These are phyloP conservation scores for Glomus cerebriforme DNA, from an alignment of 192 early-diverging fungal genomes.

Conservation along the genomic window DNA sequence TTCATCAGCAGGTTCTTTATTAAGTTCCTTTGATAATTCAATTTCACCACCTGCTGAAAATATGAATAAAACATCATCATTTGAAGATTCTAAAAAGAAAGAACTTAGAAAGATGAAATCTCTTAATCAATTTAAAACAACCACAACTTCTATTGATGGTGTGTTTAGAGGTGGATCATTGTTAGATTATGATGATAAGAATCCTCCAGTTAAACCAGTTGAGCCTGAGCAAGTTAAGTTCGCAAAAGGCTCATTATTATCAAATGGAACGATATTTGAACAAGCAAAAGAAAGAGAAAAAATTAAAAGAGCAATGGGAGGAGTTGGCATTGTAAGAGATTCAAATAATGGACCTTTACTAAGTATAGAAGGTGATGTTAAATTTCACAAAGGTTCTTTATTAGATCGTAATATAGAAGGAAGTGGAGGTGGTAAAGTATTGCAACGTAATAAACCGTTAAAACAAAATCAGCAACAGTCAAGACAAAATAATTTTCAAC, in stretches of 20 bases:
- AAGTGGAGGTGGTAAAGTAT: neutral
- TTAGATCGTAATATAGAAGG: neutral
- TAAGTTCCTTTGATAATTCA: neutral
- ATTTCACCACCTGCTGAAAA: neutral
- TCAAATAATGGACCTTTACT: neutral
- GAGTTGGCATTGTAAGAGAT: conserved; percentile 13
- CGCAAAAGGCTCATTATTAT: conserved; percentile 25
- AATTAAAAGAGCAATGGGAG: neutral
- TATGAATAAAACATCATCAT: neutral
- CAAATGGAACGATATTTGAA: conserved; percentile 18
- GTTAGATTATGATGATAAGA: conserved; percentile 23
- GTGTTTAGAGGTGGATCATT: conserved; percentile 4
- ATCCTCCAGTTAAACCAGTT: conserved; percentile 18
- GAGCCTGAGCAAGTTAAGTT: conserved; percentile 1
- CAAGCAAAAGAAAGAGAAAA: conserved; percentile 29
- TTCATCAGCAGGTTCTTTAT: neutral
- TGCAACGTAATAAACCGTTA: neutral
- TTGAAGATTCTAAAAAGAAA: neutral
- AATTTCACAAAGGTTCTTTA: conserved; percentile 31
- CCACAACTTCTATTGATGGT: neutral
- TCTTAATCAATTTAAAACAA: neutral
- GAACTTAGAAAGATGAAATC: neutral
- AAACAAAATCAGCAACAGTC: neutral
- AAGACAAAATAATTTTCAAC: conserved; percentile 8
- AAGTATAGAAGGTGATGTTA: neutral